Conservation (phyloP, 2,329 filamentous ascomycete genomes). For the Pyricularia grisea region DNA sequence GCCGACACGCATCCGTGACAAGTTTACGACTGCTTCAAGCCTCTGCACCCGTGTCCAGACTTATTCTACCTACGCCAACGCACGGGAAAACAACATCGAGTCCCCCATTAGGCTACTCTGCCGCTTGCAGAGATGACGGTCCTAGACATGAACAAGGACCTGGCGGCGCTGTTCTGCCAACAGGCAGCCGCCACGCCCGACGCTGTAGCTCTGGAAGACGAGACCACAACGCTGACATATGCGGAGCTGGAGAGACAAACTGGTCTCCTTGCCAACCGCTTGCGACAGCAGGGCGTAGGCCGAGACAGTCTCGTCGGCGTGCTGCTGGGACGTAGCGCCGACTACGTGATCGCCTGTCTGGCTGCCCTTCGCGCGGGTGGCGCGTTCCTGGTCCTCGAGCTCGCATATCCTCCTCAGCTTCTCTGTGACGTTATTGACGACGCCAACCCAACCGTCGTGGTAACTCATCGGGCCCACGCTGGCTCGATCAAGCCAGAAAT, state of each 20-base stretch:
- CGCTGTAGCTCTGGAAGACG: conserved; percentile 64
- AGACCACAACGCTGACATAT: conserved; percentile 58
- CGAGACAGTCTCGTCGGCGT: conserved; percentile 69
- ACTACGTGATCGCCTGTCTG: conserved; percentile 72
- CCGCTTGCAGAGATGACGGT: conserved; percentile 41
- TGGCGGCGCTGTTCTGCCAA: conserved; percentile 59
- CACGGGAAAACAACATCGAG: background rate
- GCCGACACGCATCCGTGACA: background rate
- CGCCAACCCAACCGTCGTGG: conserved; percentile 59
- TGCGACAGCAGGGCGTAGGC: conserved; percentile 28
- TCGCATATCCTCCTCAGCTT: conserved; percentile 70
- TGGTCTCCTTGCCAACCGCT: background rate
- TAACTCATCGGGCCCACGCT: conserved; percentile 57
- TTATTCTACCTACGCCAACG: background rate
- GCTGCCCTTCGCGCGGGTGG: conserved; percentile 71
- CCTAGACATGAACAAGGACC: conserved; percentile 63
- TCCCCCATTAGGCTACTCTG: background rate
- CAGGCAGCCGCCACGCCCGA: conserved; percentile 63
- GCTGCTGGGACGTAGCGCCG: conserved; percentile 63
- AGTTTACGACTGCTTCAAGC: background rate
- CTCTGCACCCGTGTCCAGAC: background rate
- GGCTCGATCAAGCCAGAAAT: conserved; percentile 54
- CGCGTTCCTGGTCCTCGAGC: conserved; percentile 70
- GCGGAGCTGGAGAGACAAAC: conserved; percentile 21
- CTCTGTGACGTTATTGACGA: conserved; percentile 21